Conservation (phyloP, 345 rosid species). For the Geranium brycei region DNA sequence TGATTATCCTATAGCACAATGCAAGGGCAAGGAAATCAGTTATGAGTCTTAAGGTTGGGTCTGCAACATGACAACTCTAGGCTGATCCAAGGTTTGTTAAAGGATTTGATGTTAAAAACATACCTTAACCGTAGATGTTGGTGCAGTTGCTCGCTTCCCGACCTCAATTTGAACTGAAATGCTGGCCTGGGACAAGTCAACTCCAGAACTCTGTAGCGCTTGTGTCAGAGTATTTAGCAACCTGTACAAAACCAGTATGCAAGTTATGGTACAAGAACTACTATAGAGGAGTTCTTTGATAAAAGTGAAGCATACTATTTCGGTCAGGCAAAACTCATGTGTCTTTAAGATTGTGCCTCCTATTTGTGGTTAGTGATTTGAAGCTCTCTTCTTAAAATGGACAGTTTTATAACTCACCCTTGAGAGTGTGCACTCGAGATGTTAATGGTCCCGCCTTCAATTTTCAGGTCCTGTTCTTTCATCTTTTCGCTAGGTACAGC, state of each 20-base stretch:
- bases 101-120: neutral
- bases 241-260: conserved; percentile 26
- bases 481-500: conserved; percentile 31
- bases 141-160: conserved; percentile 42
- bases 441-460: conserved; percentile 69
- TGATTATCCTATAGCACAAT: conserved; percentile 22
- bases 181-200: conserved; percentile 76
- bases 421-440: conserved; percentile 77
- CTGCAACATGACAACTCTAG: neutral
- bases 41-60: neutral
- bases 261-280: neutral
- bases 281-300: too few species aligned
- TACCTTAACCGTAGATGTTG: conserved; percentile 26
- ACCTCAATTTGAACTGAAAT: conserved; percentile 79
- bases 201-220: conserved; percentile 78
- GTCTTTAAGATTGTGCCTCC: too few species aligned
- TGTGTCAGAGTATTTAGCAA: conserved; percentile 60
- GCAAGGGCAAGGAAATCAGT: neutral
- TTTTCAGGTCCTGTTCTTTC: conserved; percentile 36
- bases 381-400: neutral
- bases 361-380: neutral
- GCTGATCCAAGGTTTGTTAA: neutral
- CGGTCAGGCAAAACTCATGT: too few species aligned
- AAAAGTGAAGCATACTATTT: too few species aligned
- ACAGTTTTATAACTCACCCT: conserved; percentile 39